Evolutionary conservation across 1,284 basidiomycete species (phyloP).

Genomic region (Inonotus hispidus): DNA sequence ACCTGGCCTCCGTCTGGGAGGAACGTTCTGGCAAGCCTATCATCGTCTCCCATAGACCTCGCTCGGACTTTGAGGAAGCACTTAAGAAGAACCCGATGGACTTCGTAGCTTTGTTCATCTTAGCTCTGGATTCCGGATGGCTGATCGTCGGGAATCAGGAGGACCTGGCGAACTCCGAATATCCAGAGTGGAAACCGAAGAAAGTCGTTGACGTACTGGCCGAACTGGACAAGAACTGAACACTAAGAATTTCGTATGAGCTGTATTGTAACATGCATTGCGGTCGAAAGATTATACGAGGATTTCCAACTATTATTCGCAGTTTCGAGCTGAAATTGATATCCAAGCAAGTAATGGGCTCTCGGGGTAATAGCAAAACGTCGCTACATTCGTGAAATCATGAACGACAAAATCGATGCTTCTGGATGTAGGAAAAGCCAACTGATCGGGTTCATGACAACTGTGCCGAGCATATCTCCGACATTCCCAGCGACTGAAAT

Average conservation of each 20-base stretch:
- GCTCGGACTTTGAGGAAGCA: constrained; percentile 1
- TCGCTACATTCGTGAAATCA: too few relatives aligned
- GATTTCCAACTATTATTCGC: too few relatives aligned
- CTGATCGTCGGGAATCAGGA: constrained; percentile 6
- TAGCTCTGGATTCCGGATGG: constrained; percentile 3
- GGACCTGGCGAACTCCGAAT: constrained; percentile 1
- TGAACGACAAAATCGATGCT: too few relatives aligned
- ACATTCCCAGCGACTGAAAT: too few relatives aligned
- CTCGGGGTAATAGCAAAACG: too few relatives aligned
- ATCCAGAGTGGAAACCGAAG: constrained; percentile 13
- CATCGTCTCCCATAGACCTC: background rate
- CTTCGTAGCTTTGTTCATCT: background rate
- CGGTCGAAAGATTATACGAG: too few relatives aligned
- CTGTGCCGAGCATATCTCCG: too few relatives aligned
- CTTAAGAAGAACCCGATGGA: constrained; percentile 10
- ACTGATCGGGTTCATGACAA: too few relatives aligned
- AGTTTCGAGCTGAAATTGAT: too few relatives aligned
- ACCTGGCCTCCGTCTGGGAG: background rate
- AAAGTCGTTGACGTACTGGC: constrained; percentile 4
- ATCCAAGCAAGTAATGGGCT: too few relatives aligned
- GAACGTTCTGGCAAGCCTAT: background rate
- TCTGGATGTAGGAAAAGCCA: too few relatives aligned
- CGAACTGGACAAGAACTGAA: background rate
- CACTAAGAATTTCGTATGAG: background rate
- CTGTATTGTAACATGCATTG: too few relatives aligned